phyloP scores from a whole-genome alignment of 176 grass and related monocot genomes.

The Aegilops bicornis region DNA sequence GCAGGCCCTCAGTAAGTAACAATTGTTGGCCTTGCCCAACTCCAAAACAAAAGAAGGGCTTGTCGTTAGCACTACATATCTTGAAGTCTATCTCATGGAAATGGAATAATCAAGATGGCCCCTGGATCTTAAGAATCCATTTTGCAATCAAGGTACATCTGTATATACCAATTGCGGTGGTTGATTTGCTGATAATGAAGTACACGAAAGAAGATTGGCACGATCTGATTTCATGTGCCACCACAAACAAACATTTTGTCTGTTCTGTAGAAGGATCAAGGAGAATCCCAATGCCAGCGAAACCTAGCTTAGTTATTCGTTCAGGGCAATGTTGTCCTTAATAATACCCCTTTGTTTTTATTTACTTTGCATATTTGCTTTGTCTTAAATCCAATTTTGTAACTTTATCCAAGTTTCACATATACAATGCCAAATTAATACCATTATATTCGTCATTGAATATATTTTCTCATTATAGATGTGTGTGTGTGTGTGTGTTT shows the following conservation, averaged over 20 bases:
- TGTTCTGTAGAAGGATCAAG: background rate
- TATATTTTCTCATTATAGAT: too few species aligned
- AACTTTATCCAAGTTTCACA: too few species aligned
- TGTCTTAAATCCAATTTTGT: too few species aligned
- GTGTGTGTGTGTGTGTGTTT: too few species aligned
- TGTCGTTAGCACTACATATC: background rate
- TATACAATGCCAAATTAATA: too few species aligned
- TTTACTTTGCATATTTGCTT: too few species aligned
- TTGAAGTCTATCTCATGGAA: conserved; percentile 12
- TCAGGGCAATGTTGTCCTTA: background rate
- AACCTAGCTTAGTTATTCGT: background rate
- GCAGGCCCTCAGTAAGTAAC: background rate
- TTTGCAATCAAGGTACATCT: background rate
- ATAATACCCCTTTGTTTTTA: too few species aligned
- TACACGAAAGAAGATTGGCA: conserved; percentile 19
- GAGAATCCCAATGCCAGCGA: background rate
- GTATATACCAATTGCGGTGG: background rate
- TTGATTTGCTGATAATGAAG: conserved; percentile 19
- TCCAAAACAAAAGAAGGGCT: too few species aligned
- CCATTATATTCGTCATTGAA: too few species aligned
- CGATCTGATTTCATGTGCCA: conserved; percentile 19
- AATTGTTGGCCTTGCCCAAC: background rate
- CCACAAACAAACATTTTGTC: conserved; percentile 5
- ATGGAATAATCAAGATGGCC: background rate
- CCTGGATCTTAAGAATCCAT: conserved; percentile 16